Evolutionary conservation across 2,329 filamentous ascomycete genomes (phyloP), one percentile per base, ranked within the genome.

Genomic region (Aspergillus sclerotialis): DNA sequence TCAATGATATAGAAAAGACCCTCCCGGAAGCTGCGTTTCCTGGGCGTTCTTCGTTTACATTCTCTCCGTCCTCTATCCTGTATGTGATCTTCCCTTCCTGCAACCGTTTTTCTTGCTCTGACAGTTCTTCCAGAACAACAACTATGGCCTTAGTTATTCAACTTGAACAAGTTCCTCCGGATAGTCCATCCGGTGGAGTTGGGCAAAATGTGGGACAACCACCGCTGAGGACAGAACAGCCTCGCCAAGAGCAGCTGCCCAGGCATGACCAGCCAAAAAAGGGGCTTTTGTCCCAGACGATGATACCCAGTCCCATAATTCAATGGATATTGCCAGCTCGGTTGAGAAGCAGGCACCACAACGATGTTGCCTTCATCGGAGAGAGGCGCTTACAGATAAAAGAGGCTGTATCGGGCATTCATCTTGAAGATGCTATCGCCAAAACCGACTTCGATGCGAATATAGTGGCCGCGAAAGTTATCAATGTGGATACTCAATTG

Each of bases 361-460:
- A 92, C 47, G 89, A 96, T 64, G 77, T 95, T 43, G 81, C 89
- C 24, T 87, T 94, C 49, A 73, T 98, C 37, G 85, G 88, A 35
- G 83, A 94, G 45, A 75, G 83, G 43, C 85, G 78, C 48, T 74
- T 98, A 28, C 82, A 90, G 46, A 78, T 96, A 43, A 83, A 80
- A 48, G 83, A 94, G 56, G 73, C 92, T 14, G 48, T 63, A 2
- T 69, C 70, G 4, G 68, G 69, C 28, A 80, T 80, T 1, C 80
- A 83, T 49, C 71, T 94, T 15, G 76, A 80, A 44, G 78, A 87
- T 51, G 69, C 94, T n/a, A 70, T 75, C n/a, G 75, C 76, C 40
- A 93, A 89, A 59, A 71, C 73, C 26, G 80, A 94, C 55, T 90
- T 96, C 55, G 79, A 80, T 35, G 75, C 78, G 19, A 75, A 79